Evolutionary conservation across 176 grass and related monocot species (phyloP), one percentile per base, ranked within the genome.

Genomic region (Bromus sterilis): DNA sequence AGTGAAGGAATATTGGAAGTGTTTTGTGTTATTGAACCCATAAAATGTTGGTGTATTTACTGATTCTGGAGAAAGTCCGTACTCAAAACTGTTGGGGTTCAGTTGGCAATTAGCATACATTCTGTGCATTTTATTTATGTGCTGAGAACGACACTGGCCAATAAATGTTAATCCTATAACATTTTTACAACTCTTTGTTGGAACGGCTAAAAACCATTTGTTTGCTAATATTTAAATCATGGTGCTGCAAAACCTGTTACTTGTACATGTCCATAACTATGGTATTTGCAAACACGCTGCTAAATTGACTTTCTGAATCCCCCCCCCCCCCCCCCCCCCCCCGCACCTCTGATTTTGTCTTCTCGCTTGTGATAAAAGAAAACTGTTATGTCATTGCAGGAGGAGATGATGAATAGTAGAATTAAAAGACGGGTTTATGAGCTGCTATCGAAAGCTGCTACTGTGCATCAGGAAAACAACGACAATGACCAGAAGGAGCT

Each of bases 371-470:
- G 46, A 75, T 74, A 31, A 43, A 87, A 23, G 1, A 66, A 79
- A 57, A 0, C 40, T 68, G n/a, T n/a, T 76, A 76, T 87, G 13
- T 82, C 3, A 30, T 86, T 87, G 63, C 82, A 94, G 94, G 89
- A 94, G 80, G 91, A 92, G 89, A 83, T 94, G 60, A 92, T 89
- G 83, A 90, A 64, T 80, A 92, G 56, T 87, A 92, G 92, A 85
- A 94, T 97, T 29, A 77, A 86, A 55, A 92, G 84, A 85, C 83
- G 89, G 57, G 87, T 97, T 41, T 91, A 89, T 21, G 89, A 97
- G 63, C 70, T 97, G 75, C 77, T 97, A 48, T 84, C 80, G 18
- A 97, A 92, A 94, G 88, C 89, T 80, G 89, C 89, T 68, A 89
- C 29, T 31, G 49, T 20, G 1, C 73, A 53, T 42, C 72, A 64